Percentiles rank a stretch among this genome's conserved stretches.
Evolutionary conservation across 2,329 filamentous ascomycete species (phyloP).

Genomic region (Nigrospora oryzae): DNA sequence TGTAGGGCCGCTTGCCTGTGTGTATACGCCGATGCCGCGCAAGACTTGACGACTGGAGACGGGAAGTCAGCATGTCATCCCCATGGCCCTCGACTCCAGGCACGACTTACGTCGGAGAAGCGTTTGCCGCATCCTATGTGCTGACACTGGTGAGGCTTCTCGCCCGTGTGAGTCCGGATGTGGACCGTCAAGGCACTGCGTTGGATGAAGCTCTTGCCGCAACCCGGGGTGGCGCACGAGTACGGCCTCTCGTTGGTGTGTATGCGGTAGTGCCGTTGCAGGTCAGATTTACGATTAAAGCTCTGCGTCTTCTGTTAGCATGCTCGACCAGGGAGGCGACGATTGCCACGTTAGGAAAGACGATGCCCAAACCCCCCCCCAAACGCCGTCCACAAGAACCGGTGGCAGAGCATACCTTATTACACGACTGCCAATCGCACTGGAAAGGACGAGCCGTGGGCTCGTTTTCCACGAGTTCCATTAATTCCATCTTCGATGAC

Average conservation of each 20-base stretch:
- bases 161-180: conserved; percentile 61
- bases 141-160: conserved; percentile 63
- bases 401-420: conserved; percentile 39
- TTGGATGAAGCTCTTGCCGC: conserved; percentile 65
- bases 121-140: conserved; percentile 58
- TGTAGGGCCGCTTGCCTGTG: conserved; percentile 59
- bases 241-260: conserved; percentile 66
- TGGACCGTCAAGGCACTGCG: conserved; percentile 63
- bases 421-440: conserved; percentile 55
- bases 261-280: conserved; percentile 63
- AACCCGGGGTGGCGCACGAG: conserved; percentile 49
- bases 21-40: conserved; percentile 59
- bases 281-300: conserved; percentile 65
- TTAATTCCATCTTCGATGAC: conserved; percentile 44
- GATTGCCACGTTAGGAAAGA: neutral
- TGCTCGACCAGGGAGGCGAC: conserved; percentile 3
- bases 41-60: conserved; percentile 52
- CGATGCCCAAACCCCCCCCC: too few relatives aligned
- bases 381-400: too few relatives aligned
- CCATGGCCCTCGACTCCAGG: neutral
- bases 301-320: conserved; percentile 34
- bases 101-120: conserved; percentile 56
- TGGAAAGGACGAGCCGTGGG: conserved; percentile 53
- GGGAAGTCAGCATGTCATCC: conserved; percentile 18
- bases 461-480: conserved; percentile 58